Evolutionary conservation across 2,329 filamentous ascomycete genomes (phyloP).

Genomic region (Botryotinia narcissicola): DNA sequence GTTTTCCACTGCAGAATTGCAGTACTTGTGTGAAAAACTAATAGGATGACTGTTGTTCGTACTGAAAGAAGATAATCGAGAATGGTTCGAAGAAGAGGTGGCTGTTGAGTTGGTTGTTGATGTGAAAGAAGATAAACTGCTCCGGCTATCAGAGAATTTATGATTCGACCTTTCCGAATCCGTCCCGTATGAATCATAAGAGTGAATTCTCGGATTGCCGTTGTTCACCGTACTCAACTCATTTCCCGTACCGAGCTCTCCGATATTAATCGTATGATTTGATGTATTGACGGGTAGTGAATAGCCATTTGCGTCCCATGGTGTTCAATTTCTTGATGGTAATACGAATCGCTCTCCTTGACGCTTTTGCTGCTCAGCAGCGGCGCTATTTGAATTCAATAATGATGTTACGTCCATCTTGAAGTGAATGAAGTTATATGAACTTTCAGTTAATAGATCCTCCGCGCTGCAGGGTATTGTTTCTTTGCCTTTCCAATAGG

Average conservation of each 20-base stretch:
- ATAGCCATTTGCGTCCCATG: conserved; percentile 41
- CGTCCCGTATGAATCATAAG: conserved; percentile 28
- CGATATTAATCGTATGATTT: conserved; percentile 19
- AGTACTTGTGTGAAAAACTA: background rate
- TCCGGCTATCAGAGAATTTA: conserved; percentile 38
- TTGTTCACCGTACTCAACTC: background rate
- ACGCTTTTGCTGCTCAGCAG: conserved; percentile 34
- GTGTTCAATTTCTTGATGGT: conserved; percentile 36
- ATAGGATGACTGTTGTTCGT: conserved; percentile 31
- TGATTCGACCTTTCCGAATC: conserved; percentile 31
- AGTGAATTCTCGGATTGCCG: conserved; percentile 21
- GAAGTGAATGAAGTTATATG: conserved; percentile 13
- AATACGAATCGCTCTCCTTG: conserved; percentile 23
- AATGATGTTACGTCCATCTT: conserved; percentile 40
- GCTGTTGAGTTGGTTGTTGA: conserved; percentile 37
- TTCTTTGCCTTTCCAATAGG: conserved; percentile 4
- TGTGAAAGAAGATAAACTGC: conserved; percentile 38
- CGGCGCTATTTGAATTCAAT: conserved; percentile 35
- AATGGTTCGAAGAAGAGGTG: conserved; percentile 37
- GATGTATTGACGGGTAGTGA: conserved; percentile 37
- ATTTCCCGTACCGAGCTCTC: background rate
- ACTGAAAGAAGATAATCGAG: conserved; percentile 38
- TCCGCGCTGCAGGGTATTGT: conserved; percentile 16
- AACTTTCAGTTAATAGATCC: background rate
- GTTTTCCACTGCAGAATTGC: conserved; percentile 1